Evolutionary conservation across 805 yeast species (phyloP), one percentile per base, ranked within the genome.

Genomic region (Metschnikowia similis): DNA sequence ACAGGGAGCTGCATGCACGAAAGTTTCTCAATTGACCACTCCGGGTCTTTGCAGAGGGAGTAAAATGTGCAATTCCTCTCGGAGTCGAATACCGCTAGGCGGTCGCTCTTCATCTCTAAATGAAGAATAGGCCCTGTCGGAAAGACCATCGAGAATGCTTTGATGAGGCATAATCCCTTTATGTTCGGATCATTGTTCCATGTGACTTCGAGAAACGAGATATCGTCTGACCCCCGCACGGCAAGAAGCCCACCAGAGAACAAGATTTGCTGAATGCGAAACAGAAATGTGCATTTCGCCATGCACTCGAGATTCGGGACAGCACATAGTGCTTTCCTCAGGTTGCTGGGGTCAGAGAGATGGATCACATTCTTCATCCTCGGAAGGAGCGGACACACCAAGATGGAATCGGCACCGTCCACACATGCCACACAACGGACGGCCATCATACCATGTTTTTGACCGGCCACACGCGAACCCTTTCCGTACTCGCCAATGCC

Each of bases 341-440:
- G 52, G n/a, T 32, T 27, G 4, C 27, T 16, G 8, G 49, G 29
- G n/a, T 13, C 9, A 9, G 36, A 11, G 8, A 43, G 31, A 35
- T 48, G 43, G 45, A 53, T 28, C 16, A 51, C 41, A 17, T 50
- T 54, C 35, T 48, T 44, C 17, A 41, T 44, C 30, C 34, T 44
- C n/a, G 57, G 58, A 35, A 56, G 44, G 39, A 56, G 35, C 14
- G 57, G 53, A 37, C 39, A 49, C 13, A 53, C 48, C 16, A 35
- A 36, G 14, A 56, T 48, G 21, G 47, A 43, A 13, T 41, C 42
- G 7, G 48, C 45, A 13, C 32, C 36, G 3, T 43, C 31, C 21
- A 49, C 50, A 29, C 47, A 53, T 28, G 52, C 58, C 32, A 53
- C 50, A 14, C 52, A 56, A 5, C 39, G 47, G 8, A 55, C 45